Conservation (phyloP, 1,284 basidiomycete genomes). For the Mrakiaceae sp. region DNA sequence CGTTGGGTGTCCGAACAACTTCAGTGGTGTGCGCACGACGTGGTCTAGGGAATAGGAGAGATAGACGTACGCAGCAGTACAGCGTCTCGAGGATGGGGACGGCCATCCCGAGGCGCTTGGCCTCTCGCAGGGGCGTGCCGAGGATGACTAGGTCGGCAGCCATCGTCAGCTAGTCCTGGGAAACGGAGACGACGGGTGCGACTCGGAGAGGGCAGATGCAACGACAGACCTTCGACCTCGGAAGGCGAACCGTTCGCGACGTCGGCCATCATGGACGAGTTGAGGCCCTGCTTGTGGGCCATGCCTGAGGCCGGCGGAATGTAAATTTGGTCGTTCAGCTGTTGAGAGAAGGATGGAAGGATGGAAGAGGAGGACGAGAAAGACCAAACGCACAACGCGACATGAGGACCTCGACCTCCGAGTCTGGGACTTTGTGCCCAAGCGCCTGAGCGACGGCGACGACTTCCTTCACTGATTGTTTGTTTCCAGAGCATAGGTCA, state of each 20-base stretch:
- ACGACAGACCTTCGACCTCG: conserved; percentile 13
- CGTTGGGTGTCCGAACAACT: too few species aligned
- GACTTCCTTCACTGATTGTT: conserved; percentile 28
- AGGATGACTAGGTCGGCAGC: conserved; percentile 27
- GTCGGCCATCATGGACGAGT: conserved; percentile 19
- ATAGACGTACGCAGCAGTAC: conserved; percentile 1
- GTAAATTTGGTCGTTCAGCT: not conserved
- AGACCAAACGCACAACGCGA: conserved; percentile 24
- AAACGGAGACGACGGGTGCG: not conserved
- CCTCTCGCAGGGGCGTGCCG: conserved; percentile 34
- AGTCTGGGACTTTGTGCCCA: conserved; percentile 32
- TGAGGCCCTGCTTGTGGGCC: conserved; percentile 13
- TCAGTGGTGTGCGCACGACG: too few species aligned
- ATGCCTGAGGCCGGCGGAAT: not conserved
- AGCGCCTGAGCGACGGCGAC: conserved; percentile 34
- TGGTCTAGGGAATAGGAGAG: too few species aligned
- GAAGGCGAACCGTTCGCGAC: conserved; percentile 17
- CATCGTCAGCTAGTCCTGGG: not conserved
- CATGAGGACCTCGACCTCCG: conserved; percentile 29
- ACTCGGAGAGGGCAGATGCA: not conserved
- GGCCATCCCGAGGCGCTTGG: conserved; percentile 31
- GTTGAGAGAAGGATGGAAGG: too few species aligned
- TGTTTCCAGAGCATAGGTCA: too few species aligned
- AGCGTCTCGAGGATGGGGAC: conserved; percentile 27
- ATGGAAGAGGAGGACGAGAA: not conserved